Evolutionary conservation across 176 grass and related monocot genomes (phyloP).

Genomic region (Triticum urartu): DNA sequence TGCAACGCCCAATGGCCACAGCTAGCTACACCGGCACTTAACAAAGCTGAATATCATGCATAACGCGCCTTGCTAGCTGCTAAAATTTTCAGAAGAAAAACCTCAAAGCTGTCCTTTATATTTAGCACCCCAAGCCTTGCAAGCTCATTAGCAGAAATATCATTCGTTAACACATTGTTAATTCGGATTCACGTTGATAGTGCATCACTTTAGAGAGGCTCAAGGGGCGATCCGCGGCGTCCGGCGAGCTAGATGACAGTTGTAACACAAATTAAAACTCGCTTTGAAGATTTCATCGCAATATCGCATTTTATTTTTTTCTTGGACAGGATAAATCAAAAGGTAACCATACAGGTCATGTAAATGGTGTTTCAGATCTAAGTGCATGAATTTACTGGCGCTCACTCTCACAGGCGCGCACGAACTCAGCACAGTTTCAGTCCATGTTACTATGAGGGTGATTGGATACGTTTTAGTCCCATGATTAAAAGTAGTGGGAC

Average conservation of each 20-base stretch:
- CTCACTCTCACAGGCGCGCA: neutral
- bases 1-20: slow-evolving; percentile 16
- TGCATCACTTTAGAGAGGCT: neutral
- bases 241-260: neutral
- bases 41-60: neutral
- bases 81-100: neutral
- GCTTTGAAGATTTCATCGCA: neutral
- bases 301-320: neutral
- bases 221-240: neutral
- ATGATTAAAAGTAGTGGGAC: too few species aligned
- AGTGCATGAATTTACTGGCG: neutral
- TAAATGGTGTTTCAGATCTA: slow-evolving; percentile 6
- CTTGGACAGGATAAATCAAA: neutral
- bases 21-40: slow-evolving; percentile 2
- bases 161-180: neutral
- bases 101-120: neutral
- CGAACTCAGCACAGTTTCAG: neutral
- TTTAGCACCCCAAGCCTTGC: neutral
- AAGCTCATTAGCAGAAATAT: neutral
- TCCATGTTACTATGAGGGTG: too few species aligned
- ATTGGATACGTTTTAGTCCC: too few species aligned
- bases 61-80: neutral
- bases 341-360: neutral
- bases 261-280: neutral
- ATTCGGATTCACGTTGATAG: neutral